Conservation (phyloP, 306 rosid species). For the Castanospermum australe region DNA sequence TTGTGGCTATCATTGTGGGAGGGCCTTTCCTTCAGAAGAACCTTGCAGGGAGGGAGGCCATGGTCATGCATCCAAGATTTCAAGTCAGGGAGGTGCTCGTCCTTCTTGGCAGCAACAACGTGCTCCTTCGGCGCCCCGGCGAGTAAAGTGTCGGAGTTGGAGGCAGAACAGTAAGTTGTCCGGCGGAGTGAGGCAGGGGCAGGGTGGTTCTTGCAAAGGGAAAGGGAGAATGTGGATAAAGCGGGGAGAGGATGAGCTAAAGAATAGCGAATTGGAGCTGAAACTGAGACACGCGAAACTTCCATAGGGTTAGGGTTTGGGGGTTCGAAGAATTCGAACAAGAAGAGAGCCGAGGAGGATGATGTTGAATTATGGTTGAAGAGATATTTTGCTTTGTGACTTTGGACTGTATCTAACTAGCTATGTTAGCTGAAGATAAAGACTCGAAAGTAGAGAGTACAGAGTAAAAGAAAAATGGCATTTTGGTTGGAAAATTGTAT, state of each 20-base stretch:
- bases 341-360: background rate
- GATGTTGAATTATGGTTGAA: slow-evolving; percentile 4
- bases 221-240: slow-evolving; percentile 33
- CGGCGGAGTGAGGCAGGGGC: background rate
- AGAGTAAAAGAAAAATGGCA: background rate
- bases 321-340: background rate
- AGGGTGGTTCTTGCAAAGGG: slow-evolving; percentile 20
- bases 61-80: slow-evolving; percentile 88
- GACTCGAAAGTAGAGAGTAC: slow-evolving; percentile 24
- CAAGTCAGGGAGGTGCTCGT: slow-evolving; percentile 56
- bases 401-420: background rate
- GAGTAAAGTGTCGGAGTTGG: slow-evolving; percentile 72
- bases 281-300: slow-evolving; percentile 30
- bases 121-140: slow-evolving; percentile 49
- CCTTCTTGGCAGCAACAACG: slow-evolving; percentile 40
- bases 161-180: slow-evolving; percentile 50
- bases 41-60: slow-evolving; percentile 90
- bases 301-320: slow-evolving; percentile 60
- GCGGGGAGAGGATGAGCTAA: slow-evolving; percentile 36
- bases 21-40: slow-evolving; percentile 68
- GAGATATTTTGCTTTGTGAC: slow-evolving; percentile 7
- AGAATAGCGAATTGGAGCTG: slow-evolving; percentile 37
- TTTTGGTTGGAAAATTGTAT: background rate
- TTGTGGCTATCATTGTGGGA: slow-evolving; percentile 51
- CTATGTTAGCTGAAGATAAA: slow-evolving; percentile 9